Base-by-base conservation (phyloP, 1,284 basidiomycete species). In the Sanghuangporus sanghuang region DNA sequence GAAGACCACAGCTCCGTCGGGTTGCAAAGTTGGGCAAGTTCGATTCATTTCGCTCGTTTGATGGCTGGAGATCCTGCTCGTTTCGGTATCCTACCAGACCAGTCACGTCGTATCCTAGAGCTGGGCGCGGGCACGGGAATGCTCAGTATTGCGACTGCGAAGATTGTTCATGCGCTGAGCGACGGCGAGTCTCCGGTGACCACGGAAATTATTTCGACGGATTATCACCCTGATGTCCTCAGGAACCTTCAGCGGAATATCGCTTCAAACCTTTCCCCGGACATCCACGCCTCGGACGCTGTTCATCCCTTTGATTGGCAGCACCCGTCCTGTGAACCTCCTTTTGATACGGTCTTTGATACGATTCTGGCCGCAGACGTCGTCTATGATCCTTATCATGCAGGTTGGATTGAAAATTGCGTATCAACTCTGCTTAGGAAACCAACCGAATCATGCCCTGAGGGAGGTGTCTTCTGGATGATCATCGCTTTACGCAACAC, bases 111-210 rank as follows among this genome's bases (percentile, higher is more conserved):
- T 9, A 74, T 95, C 1, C 80, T 96, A 42, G 93, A 96, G 74
- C 81, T 96, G 12, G 93, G 93, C 3, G 93, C 93, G 0, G 94
- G 94, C 0, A 96, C 94, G 0, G 93, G 93, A 1, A 75, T 95
- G 60, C 79, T 95, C 8, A 92, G 91, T 70, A 87, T 94, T 65
- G 82, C 84, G 23, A 79, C 82, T 4, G 84, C 85, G 21, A 85
- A 89, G 67, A 76, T 93, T 9, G 74, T 89, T 23, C 73, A 69
- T 42, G 57, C 58, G 18, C 46, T 60, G 32, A 46, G 44, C 52
- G 58, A 38, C 21, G 27, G 32, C 44, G 32, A 35, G 48, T 59
- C 23, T 27, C 54, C 21, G 59, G 38, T 39, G 14, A 18, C 46
- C n/a, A 67, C 70, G 5, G 66, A 68, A 5, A 73, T 87, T 69